Evolutionary conservation across 768 basidiomycete species (phyloP).

Genomic region (Agaricus blazei): DNA sequence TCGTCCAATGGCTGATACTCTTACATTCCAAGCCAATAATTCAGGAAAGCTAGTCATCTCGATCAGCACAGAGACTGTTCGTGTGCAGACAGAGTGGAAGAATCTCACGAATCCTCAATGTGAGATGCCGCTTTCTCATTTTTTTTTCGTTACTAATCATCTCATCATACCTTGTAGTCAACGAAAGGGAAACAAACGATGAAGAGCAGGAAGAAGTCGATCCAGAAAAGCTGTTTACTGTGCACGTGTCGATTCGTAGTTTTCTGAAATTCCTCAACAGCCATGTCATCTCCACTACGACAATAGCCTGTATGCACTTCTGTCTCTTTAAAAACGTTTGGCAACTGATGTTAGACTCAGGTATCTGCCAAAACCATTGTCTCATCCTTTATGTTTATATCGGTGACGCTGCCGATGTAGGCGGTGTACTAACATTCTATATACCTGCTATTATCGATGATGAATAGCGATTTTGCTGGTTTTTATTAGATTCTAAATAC

Average conservation of each 20-base stretch:
- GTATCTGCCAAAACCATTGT: slow-evolving; percentile 78
- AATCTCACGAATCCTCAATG: slow-evolving; percentile 63
- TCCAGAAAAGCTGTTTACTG: slow-evolving; percentile 54
- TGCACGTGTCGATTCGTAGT: slow-evolving; percentile 66
- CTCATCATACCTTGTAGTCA: slow-evolving; percentile 10
- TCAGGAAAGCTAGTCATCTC: slow-evolving; percentile 48
- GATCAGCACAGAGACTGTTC: slow-evolving; percentile 68
- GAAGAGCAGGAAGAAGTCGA: slow-evolving; percentile 37
- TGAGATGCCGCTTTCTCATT: slow-evolving; percentile 16
- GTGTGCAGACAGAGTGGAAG: slow-evolving; percentile 75
- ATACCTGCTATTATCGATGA: slow-evolving; percentile 73
- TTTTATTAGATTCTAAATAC: not conserved
- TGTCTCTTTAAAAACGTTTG: not conserved
- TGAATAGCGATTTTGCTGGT: not conserved
- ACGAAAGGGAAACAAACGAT: slow-evolving; percentile 28
- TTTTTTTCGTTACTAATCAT: not conserved
- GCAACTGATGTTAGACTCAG: slow-evolving; percentile 28
- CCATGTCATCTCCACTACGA: slow-evolving; percentile 76
- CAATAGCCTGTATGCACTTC: slow-evolving; percentile 69
- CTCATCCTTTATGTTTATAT: slow-evolving; percentile 88
- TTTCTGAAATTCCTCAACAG: slow-evolving; percentile 80
- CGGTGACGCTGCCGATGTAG: slow-evolving; percentile 71
- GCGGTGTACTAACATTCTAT: slow-evolving; percentile 86
- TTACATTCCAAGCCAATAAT: slow-evolving; percentile 66
- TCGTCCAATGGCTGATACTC: slow-evolving; percentile 60